Evolutionary conservation across 2,329 filamentous ascomycete genomes (phyloP).

Genomic region (Venturiaceae sp.): DNA sequence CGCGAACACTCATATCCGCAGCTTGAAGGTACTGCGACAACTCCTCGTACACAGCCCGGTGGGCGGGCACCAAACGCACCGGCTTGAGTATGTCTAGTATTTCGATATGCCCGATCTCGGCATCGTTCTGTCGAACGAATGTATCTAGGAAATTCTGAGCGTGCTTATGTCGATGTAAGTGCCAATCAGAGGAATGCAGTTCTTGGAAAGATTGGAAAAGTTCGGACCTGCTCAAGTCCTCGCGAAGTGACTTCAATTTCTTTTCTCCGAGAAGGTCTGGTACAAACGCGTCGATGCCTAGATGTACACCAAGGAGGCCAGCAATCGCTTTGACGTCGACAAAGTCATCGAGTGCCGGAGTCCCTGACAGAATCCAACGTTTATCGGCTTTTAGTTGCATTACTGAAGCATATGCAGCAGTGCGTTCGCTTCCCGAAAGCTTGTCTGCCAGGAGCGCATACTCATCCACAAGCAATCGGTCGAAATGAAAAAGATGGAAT

Average conservation of each 20-base stretch:
- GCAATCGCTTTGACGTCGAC: slow-evolving; percentile 51
- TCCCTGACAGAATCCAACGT: slow-evolving; percentile 55
- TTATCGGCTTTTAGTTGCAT: slow-evolving; percentile 36
- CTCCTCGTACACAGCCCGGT: slow-evolving; percentile 34
- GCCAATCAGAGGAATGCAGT: slow-evolving; percentile 40
- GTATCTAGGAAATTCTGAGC: slow-evolving; percentile 46
- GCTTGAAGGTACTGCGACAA: neutral
- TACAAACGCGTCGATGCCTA: slow-evolving; percentile 40
- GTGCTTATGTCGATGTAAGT: slow-evolving; percentile 37
- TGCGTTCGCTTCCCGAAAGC: slow-evolving; percentile 5
- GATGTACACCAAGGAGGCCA: slow-evolving; percentile 41
- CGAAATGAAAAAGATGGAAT: slow-evolving; percentile 52
- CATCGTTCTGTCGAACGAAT: slow-evolving; percentile 35
- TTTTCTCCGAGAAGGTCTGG: slow-evolving; percentile 32
- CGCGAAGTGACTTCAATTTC: slow-evolving; percentile 32
- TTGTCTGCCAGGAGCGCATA: slow-evolving; percentile 45
- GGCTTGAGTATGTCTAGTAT: slow-evolving; percentile 30
- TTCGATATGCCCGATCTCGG: slow-evolving; percentile 24
- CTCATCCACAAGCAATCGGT: slow-evolving; percentile 54
- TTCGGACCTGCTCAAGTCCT: slow-evolving; percentile 41
- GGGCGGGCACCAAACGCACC: slow-evolving; percentile 32
- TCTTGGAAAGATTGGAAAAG: slow-evolving; percentile 44
- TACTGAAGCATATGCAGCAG: slow-evolving; percentile 15
- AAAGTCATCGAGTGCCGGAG: slow-evolving; percentile 48
- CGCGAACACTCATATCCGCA: neutral